phyloP scores from a whole-genome alignment of 2,329 filamentous ascomycete genomes.

The Fusarium keratoplasticum region DNA sequence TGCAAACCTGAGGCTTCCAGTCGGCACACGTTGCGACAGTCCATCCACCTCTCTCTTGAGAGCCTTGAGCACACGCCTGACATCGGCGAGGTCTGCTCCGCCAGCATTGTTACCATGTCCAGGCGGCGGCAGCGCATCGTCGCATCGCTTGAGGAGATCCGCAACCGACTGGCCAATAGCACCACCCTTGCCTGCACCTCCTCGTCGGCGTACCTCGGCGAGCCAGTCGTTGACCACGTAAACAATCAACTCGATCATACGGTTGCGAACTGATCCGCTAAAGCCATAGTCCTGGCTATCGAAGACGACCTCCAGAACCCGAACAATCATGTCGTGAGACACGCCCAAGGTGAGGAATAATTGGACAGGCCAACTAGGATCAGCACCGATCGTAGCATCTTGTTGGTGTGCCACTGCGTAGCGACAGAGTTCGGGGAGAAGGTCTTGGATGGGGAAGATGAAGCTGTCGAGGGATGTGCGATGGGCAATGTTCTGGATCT shows the following conservation, averaged over 20 bases:
- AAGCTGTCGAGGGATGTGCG: constrained; percentile 73
- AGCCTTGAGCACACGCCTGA: constrained; percentile 56
- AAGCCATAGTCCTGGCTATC: constrained; percentile 71
- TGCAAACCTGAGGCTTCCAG: constrained; percentile 59
- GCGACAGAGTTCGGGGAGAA: constrained; percentile 72
- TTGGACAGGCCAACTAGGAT: constrained; percentile 68
- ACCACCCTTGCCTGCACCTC: constrained; percentile 54
- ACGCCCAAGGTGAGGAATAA: constrained; percentile 68
- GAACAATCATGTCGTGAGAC: constrained; percentile 66
- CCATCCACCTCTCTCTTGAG: constrained; percentile 58
- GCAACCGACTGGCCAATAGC: constrained; percentile 58
- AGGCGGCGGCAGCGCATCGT: constrained; percentile 56
- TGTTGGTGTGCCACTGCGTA: constrained; percentile 71
- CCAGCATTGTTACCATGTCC: constrained; percentile 57
- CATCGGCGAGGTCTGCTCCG: constrained; percentile 58
- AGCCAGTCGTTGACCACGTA: constrained; percentile 63
- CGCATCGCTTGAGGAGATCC: constrained; percentile 64
- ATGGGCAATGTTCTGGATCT: constrained; percentile 73
- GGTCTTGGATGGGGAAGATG: constrained; percentile 71
- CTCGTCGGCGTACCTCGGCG: constrained; percentile 61
- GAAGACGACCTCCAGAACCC: constrained; percentile 67
- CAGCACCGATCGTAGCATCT: constrained; percentile 67
- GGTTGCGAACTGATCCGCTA: constrained; percentile 60
- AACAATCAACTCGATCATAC: constrained; percentile 67
- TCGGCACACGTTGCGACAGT: constrained; percentile 56